phyloP scores from a whole-genome alignment of 73 alveolate genomes.

The Durusdinium trenchii region DNA sequence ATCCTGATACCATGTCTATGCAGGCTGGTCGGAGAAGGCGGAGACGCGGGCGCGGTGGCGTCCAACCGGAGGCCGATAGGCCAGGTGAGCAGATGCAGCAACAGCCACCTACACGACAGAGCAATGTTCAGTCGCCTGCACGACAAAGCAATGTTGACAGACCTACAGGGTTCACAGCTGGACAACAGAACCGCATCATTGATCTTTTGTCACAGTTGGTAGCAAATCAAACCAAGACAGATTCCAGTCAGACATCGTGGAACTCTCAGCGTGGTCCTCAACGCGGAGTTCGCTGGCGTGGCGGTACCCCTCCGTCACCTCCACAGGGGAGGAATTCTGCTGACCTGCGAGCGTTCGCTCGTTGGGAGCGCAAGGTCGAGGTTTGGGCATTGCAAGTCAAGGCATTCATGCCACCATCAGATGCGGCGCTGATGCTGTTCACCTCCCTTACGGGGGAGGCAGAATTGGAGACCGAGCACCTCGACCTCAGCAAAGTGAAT shows the following conservation, averaged over 20 bases:
- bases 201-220: constrained; percentile 16
- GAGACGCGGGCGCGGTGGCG: neutral
- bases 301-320: neutral
- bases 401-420: neutral
- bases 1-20: neutral
- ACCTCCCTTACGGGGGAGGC: neutral
- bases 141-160: too few species aligned
- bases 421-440: neutral
- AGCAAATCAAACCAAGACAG: neutral
- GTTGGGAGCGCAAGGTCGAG: neutral
- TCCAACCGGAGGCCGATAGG: constrained; percentile 25
- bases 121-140: neutral
- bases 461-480: neutral
- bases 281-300: neutral
- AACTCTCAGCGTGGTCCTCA: neutral
- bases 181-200: neutral
- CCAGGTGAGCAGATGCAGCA: too few species aligned
- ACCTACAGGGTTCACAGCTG: neutral
- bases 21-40: neutral
- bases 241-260: neutral
- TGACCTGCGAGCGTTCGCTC: neutral
- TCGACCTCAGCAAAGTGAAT: neutral
- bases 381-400: neutral
- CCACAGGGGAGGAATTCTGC: neutral
- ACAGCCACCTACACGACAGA: neutral